phyloP scores from a whole-genome alignment of 352 stramenopile genomes.

The Globisporangium recalcitrans region DNA sequence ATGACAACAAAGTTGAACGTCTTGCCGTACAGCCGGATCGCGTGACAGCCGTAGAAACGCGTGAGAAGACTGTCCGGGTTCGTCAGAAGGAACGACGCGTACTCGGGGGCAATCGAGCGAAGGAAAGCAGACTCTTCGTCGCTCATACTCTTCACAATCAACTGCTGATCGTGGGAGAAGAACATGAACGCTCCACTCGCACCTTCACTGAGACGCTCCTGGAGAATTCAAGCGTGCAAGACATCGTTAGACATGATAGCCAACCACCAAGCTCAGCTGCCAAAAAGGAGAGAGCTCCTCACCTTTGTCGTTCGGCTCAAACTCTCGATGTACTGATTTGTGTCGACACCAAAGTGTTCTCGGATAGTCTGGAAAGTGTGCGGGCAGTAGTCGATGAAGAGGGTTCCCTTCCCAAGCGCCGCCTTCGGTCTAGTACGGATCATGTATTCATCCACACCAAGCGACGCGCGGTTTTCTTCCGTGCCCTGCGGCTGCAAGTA shows the following conservation, averaged over 20 bases:
- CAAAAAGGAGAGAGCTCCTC: neutral
- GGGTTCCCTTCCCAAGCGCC: constrained; percentile 64
- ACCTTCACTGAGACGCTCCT: constrained; percentile 79
- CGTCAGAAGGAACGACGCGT: constrained; percentile 75
- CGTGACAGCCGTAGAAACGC: constrained; percentile 82
- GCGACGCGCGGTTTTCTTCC: constrained; percentile 68
- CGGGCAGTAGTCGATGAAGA: constrained; percentile 86
- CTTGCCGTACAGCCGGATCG: constrained; percentile 82
- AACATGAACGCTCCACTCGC: constrained; percentile 88
- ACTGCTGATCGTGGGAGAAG: constrained; percentile 83
- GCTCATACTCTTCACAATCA: constrained; percentile 90
- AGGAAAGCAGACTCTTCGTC: constrained; percentile 80
- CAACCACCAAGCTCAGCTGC: neutral
- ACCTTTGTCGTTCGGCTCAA: constrained; percentile 77
- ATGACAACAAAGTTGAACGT: constrained; percentile 90
- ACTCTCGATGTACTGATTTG: constrained; percentile 80
- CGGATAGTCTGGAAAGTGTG: constrained; percentile 85
- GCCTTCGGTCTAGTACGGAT: constrained; percentile 73
- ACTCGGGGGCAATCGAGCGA: constrained; percentile 73
- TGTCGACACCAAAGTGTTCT: constrained; percentile 80
- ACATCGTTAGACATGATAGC: neutral
- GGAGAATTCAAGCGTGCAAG: neutral
- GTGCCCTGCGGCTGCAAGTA: constrained; percentile 75
- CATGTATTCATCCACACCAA: constrained; percentile 82
- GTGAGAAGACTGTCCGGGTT: constrained; percentile 80